phyloP scores from a whole-genome alignment of 1,139 yeast species.

The Cylindricascospora bacillispora region DNA sequence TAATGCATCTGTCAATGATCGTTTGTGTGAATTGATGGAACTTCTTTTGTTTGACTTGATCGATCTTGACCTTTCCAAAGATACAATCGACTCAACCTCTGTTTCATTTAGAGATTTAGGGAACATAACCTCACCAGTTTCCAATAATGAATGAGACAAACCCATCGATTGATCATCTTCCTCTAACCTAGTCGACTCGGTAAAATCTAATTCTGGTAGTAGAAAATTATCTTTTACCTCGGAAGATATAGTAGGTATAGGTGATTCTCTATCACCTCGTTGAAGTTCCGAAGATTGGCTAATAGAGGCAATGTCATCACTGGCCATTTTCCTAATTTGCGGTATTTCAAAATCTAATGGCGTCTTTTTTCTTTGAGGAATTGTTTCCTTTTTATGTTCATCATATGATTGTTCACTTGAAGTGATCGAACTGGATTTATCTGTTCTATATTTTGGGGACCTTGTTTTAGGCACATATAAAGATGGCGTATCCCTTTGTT shows the following conservation, averaged over 20 bases:
- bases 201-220: not conserved
- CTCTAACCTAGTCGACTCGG: not conserved
- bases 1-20: slow-evolving; percentile 27
- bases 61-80: slow-evolving; percentile 59
- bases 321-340: not conserved
- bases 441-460: slow-evolving; percentile 4
- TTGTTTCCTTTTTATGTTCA: no score
- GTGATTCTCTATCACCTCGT: not conserved
- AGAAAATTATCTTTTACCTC: slow-evolving; percentile 2
- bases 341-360: slow-evolving; percentile 1
- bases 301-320: not conserved
- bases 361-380: slow-evolving; percentile 2
- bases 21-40: slow-evolving; percentile 15
- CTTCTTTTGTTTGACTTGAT: slow-evolving; percentile 19
- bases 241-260: not conserved
- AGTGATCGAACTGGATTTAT: slow-evolving; percentile 7
- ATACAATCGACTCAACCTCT: slow-evolving; percentile 64
- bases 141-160: slow-evolving; percentile 3
- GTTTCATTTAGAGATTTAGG: slow-evolving; percentile 54
- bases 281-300: not conserved
- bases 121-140: slow-evolving; percentile 51
- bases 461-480: slow-evolving; percentile 1
- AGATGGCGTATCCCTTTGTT: not conserved
- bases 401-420: no score
- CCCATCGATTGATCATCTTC: no score